A percentile compares a stretch with the other conserved stretches of the same genome.
Conservation (phyloP, 768 basidiomycete genomes). For the Leucogyrophana mollusca region DNA sequence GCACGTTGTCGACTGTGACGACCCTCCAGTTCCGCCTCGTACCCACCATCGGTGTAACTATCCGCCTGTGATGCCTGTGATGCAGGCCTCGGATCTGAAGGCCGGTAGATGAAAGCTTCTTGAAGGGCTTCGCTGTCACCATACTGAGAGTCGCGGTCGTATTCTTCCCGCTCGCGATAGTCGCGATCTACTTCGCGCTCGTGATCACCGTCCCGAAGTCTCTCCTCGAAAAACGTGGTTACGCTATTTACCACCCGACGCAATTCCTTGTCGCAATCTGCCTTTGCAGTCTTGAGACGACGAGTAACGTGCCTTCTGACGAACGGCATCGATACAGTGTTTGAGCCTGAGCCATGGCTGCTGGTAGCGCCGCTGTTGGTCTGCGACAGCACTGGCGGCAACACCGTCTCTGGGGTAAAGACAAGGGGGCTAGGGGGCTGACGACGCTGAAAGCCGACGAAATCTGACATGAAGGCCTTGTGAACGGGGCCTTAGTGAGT, state of each 20-base stretch:
- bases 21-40: slow-evolving; percentile 66
- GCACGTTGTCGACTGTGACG: slow-evolving; percentile 76
- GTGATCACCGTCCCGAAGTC: slow-evolving; percentile 74
- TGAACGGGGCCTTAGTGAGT: background rate
- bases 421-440: slow-evolving; percentile 75
- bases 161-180: slow-evolving; percentile 40
- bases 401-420: slow-evolving; percentile 65
- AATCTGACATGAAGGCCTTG: slow-evolving; percentile 46
- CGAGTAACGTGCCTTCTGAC: slow-evolving; percentile 91
- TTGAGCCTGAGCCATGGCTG: slow-evolving; percentile 51
- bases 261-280: slow-evolving; percentile 95
- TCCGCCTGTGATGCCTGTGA: slow-evolving; percentile 56
- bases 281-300: slow-evolving; percentile 90
- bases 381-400: slow-evolving; percentile 47
- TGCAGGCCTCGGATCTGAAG: slow-evolving; percentile 53
- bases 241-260: slow-evolving; percentile 92
- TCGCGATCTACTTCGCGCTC: slow-evolving; percentile 65
- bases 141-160: slow-evolving; percentile 57
- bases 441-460: slow-evolving; percentile 44
- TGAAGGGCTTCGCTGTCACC: slow-evolving; percentile 56
- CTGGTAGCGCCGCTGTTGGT: slow-evolving; percentile 35
- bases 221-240: slow-evolving; percentile 92
- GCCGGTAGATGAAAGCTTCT: slow-evolving; percentile 60
- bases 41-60: slow-evolving; percentile 81
- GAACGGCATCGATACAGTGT: slow-evolving; percentile 89